Evolutionary conservation across 495 filamentous ascomycete genomes (phyloP), one percentile per base, ranked within the genome.

Genomic region (Elasticomyces elasticus): DNA sequence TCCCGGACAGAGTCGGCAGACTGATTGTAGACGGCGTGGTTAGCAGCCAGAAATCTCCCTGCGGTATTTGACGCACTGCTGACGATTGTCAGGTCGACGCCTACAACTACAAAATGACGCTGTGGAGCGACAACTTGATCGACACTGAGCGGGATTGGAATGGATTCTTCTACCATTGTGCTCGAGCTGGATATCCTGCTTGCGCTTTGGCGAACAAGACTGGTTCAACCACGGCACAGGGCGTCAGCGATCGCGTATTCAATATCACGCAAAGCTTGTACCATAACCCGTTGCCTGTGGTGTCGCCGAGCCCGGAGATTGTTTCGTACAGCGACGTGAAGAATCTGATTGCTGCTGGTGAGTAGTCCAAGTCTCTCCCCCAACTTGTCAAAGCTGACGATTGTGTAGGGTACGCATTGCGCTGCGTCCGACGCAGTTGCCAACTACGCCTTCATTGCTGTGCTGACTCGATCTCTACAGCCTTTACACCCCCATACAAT

Each of bases 401-500:
- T 15, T 40, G 13, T 40, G 3, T 17, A 40, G 35, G 4, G 35
- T 40, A 40, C 13, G 35, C 12, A n/a, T 13, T 40, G 35, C 35
- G 19, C 35, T 3, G 15, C 35, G 15, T n/a, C 35, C 35, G 35
- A 13, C 35, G 15, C 12, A 15, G n/a, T n/a, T 40, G 4, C 35
- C 4, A 5, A 17, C 19, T 15, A 4, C n/a, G n/a, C 12, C 12
- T 5, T 4, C 35, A 40, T 17, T 17, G 13, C 30, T 33, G 30
- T 33, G 30, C 30, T 33, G 15, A 33, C 30, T 7, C 30, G 35
- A 13, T 40, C 3, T 40, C 13, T 5, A 17, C 35, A 40, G 35
- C 5, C 61, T 84, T 11, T 89, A 89, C 56, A 68, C 73, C 27
- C 85, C 85, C 0, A 59, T 84, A n/a, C 42, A 64, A 19, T 67